Base-by-base conservation (phyloP, 768 basidiomycete genomes). In the Rhizopogon vesiculosus region DNA sequence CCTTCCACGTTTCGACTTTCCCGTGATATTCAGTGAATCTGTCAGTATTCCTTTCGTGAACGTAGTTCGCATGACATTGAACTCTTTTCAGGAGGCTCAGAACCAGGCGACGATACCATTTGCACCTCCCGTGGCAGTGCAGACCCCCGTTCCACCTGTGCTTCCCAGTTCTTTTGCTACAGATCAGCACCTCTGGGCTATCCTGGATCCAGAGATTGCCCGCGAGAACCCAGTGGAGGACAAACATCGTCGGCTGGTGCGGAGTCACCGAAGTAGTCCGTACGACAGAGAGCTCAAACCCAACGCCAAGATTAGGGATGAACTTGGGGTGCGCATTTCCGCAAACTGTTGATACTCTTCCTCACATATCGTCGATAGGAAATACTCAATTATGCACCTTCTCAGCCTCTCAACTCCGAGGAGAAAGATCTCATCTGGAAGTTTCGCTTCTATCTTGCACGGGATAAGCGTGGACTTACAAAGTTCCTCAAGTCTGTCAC, bases 361-460 rank as follows among this genome's bases (percentile, higher is more conserved):
- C 46, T 49, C 7, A 49, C 19, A 35, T 8, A 19, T 54, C 19
- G 16, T 50, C 31, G 35, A 0, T 59, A 98, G 94, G 84, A 86
- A 58, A 93, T 99, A 46, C 82, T 99, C 50, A 85, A 85, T 50
- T 93, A 98, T 61, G 87, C 95, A 0, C 97, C 97, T 0, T 95
- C 90, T 56, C 91, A 88, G 56, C 78, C 81, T 9, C 77, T 99
- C 7, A 90, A 84, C 3, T 86, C 93, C 0, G 91, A 94, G 64
- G 96, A 98, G 72, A 97, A 96, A 66, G 96, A 98, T 62, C 76
- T 95, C 42, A 86, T 98, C 40, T 99, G 97, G 97, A 95, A 96
- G 69, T 99, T 96, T 78, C 84, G 97, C n/a, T 99, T 98, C 74
- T 98, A 97, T 61, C 85, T 99, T 10, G 84, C 87, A 3, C 77